Conservation (phyloP, 2,329 filamentous ascomycete species). For the Colletotrichum godetiae region DNA sequence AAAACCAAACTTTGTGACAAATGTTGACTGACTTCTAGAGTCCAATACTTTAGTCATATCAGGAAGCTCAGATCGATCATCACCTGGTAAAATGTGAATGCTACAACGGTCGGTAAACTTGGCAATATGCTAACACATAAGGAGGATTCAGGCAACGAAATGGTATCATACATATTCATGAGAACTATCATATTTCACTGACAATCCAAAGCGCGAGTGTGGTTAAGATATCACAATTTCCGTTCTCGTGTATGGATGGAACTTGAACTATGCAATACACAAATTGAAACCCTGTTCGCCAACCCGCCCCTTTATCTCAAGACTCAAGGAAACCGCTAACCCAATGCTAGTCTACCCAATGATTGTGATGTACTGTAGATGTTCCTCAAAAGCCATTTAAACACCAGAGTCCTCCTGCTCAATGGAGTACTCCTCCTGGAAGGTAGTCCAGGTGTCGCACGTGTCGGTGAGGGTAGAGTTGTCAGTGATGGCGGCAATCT, state of each 20-base stretch:
- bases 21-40: too few relatives aligned
- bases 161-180: background rate
- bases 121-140: too few relatives aligned
- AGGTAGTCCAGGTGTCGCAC: slow-evolving; percentile 34
- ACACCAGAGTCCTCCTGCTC: slow-evolving; percentile 40
- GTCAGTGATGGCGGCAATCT: slow-evolving; percentile 35
- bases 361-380: background rate
- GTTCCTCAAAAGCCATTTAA: background rate
- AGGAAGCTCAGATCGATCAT: too few relatives aligned
- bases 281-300: slow-evolving; percentile 4
- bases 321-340: slow-evolving; percentile 5
- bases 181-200: background rate
- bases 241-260: background rate
- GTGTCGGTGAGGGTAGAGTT: slow-evolving; percentile 16
- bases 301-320: background rate
- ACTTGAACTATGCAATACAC: slow-evolving; percentile 2
- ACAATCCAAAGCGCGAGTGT: background rate
- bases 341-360: background rate
- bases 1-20: too few relatives aligned
- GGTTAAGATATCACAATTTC: background rate
- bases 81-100: too few relatives aligned
- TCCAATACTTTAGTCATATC: too few relatives aligned
- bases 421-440: slow-evolving; percentile 24
- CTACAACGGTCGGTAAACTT: too few relatives aligned
- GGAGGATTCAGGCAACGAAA: background rate